Base-by-base conservation (phyloP, 1,284 basidiomycete genomes). In the Irpex sp. region DNA sequence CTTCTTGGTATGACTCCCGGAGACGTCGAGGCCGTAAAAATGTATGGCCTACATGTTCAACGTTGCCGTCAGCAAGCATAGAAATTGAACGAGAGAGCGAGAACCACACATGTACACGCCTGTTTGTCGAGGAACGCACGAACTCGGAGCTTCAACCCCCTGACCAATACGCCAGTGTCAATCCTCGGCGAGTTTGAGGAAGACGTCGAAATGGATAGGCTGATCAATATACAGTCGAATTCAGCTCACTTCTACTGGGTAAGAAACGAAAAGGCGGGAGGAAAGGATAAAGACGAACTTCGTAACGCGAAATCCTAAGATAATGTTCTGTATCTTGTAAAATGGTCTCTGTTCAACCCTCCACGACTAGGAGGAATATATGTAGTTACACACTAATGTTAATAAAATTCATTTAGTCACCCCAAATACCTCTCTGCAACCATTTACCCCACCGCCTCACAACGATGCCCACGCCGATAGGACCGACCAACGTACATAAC, bases 141-240 rank as follows among this genome's bases (percentile, higher is more conserved):
- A 56, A 88, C 68, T 59, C 78, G 74, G 10, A 65, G 42, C 65
- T 77, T 80, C 19, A 82, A 68, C 59, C 72, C 75, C 4, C 69
- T 36, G 58, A 1, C 3, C 49, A 73, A 70, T 23, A 76, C 63
- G 21, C 73, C 76, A 9, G 69, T 57, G 18, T 28, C 28, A 23
- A 23, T 66, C 67, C 5, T 65, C 61, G 5, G 73, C 74, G 48
- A 76, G 72, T 39, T 76, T 66, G 61, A 82, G 58, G 66, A 89
- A 86, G 3, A 79, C 72, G 63, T 84, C 78, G 60, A 88, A 81
- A 64, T 81, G 77, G 56, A 89, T 76, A 6, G 87, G 87, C 87
- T 89, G 65, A 12, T 33, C 28, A 3, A 36, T 18, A 52, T 39
- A 18, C 56, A 61, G 9, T 23, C 14, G 28, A 33, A 5, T 1